Evolutionary conservation across 1,284 basidiomycete genomes (phyloP).

Genomic region (Bjerkandera adusta): DNA sequence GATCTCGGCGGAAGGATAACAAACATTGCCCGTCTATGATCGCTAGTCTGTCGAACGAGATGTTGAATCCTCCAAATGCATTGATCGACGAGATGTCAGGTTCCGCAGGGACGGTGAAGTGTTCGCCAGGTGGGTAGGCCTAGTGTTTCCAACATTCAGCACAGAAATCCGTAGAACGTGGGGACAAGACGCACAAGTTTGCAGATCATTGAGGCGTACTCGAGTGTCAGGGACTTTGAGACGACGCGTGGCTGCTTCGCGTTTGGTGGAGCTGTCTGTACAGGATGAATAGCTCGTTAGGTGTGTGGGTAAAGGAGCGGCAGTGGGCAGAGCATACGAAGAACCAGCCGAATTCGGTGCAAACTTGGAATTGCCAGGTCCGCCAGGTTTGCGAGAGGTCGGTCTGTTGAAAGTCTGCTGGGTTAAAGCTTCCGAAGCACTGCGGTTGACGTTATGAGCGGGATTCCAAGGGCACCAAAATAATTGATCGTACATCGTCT

Average conservation of each 20-base stretch:
- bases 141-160: conserved; percentile 24
- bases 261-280: conserved; percentile 50
- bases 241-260: conserved; percentile 61
- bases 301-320: background rate
- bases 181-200: conserved; percentile 43
- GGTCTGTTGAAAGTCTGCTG: conserved; percentile 58
- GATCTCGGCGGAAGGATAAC: conserved; percentile 12
- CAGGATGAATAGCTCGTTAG: background rate
- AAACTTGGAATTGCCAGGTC: conserved; percentile 87
- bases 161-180: background rate
- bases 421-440: conserved; percentile 84
- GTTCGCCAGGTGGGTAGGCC: conserved; percentile 77
- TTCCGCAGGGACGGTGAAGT: conserved; percentile 62
- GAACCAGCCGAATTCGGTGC: conserved; percentile 93
- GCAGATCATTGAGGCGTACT: conserved; percentile 80
- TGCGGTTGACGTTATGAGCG: conserved; percentile 35
- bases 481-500: conserved; percentile 53
- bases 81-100: conserved; percentile 83
- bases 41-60: conserved; percentile 73
- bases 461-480: no score
- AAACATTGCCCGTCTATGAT: conserved; percentile 82
- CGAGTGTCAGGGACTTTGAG: conserved; percentile 70
- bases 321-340: conserved; percentile 40
- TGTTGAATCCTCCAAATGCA: conserved; percentile 66
- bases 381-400: conserved; percentile 75